Conservation (phyloP, 306 rosid genomes). For the Trifolium pratense region DNA sequence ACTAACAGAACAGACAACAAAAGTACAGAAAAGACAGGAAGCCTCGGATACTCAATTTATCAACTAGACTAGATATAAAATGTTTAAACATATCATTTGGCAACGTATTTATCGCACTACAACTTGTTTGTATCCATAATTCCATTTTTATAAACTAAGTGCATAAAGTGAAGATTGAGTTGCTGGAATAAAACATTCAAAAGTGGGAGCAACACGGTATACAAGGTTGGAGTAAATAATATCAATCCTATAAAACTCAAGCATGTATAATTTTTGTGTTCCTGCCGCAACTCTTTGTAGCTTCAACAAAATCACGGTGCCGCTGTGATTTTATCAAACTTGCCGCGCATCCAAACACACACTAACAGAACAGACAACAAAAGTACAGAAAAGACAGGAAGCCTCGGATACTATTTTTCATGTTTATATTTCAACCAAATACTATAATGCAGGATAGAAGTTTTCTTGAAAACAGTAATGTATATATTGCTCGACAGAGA, state of each 20-base stretch:
- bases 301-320: background rate
- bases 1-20: background rate
- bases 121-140: slow-evolving; percentile 19
- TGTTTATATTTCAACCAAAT: too few relatives aligned
- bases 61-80: slow-evolving; percentile 54
- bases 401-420: slow-evolving; percentile 1
- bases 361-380: background rate
- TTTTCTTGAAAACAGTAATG: too few relatives aligned
- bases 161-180: slow-evolving; percentile 9
- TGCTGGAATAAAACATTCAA: slow-evolving; percentile 29
- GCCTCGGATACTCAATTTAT: slow-evolving; percentile 34
- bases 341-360: background rate
- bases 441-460: too few relatives aligned
- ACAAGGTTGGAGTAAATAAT: background rate
- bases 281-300: slow-evolving; percentile 11
- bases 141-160: slow-evolving; percentile 10
- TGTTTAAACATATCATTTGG: slow-evolving; percentile 32
- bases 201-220: background rate
- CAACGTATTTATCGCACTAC: slow-evolving; percentile 12
- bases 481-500: too few relatives aligned
- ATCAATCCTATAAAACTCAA: background rate
- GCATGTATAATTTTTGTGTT: background rate
- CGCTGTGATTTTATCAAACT: background rate
- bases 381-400: background rate
- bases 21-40: background rate